Evolutionary conservation across 495 filamentous ascomycete species (phyloP).

Genomic region (Penicillium soppii): DNA sequence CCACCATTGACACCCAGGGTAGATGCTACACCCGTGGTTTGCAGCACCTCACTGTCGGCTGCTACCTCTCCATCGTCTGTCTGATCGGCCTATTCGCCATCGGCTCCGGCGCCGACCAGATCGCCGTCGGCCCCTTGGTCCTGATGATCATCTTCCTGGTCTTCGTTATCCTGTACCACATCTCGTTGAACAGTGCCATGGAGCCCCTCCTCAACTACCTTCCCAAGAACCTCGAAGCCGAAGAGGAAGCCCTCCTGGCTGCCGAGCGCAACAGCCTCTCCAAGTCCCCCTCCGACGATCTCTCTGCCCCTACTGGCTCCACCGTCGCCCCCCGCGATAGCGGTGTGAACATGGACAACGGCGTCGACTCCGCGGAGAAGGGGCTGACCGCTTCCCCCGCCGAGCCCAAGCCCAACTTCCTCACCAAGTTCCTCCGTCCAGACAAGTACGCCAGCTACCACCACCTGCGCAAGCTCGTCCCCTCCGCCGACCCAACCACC

Average conservation of each 20-base stretch:
- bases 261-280: constrained; percentile 31
- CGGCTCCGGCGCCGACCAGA: constrained; percentile 54
- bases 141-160: constrained; percentile 81
- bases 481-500: constrained; percentile 44
- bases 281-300: constrained; percentile 24
- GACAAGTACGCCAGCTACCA: constrained; percentile 73
- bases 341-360: constrained; percentile 28
- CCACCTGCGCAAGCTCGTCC: constrained; percentile 69
- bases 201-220: constrained; percentile 80
- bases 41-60: constrained; percentile 85
- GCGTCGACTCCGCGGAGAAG: constrained; percentile 39
- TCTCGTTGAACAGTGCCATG: constrained; percentile 76
- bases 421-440: constrained; percentile 75
- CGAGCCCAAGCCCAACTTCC: constrained; percentile 52
- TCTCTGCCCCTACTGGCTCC: constrained; percentile 18
- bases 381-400: constrained; percentile 21
- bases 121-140: constrained; percentile 69
- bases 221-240: constrained; percentile 61
- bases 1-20: constrained; percentile 85
- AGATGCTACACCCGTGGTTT: constrained; percentile 84
- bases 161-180: constrained; percentile 79
- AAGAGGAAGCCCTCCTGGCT: constrained; percentile 64
- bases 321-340: constrained; percentile 8
- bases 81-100: constrained; percentile 89
- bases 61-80: constrained; percentile 82